Conservation (phyloP, 148 eudicot species). For the Vaccinium myrtillus region DNA sequence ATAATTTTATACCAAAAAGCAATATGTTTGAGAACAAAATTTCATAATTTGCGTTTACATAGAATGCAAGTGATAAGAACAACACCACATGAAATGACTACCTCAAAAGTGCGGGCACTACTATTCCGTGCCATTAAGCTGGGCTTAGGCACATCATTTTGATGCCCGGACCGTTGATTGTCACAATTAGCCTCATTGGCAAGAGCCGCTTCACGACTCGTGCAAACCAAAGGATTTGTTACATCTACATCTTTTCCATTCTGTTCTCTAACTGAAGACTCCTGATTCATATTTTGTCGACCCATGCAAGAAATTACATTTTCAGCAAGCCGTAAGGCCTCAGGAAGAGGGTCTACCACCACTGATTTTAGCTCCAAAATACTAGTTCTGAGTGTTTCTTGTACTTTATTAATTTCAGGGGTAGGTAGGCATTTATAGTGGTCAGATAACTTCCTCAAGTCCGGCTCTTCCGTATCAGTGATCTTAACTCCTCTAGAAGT, state of each 20-base stretch:
- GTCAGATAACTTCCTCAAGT: conserved; percentile 14
- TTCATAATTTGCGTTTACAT: background rate
- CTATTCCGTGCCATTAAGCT: conserved; percentile 55
- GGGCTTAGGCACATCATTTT: conserved; percentile 27
- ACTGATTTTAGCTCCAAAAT: conserved; percentile 40
- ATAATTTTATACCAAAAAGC: background rate
- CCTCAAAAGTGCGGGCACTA: conserved; percentile 48
- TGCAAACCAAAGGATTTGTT: conserved; percentile 10
- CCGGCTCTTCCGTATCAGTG: conserved; percentile 32
- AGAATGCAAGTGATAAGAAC: conserved; percentile 7
- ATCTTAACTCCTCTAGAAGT: conserved; percentile 47
- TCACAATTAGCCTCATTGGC: conserved; percentile 10
- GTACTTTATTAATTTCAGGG: conserved; percentile 32
- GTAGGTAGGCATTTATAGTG: conserved; percentile 20
- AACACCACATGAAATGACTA: conserved; percentile 16
- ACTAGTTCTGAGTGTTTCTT: conserved; percentile 46
- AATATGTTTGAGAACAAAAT: background rate
- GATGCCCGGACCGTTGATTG: conserved; percentile 4
- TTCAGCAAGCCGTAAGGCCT: conserved; percentile 36
- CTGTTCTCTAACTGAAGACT: conserved; percentile 18
- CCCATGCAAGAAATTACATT: conserved; percentile 15
- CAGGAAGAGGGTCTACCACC: conserved; percentile 61
- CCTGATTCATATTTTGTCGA: conserved; percentile 18
- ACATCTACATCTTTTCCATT: conserved; percentile 15
- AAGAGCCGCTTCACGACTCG: conserved; percentile 19